A percentile compares a stretch with the other conserved stretches of the same genome.
Evolutionary conservation across 768 basidiomycete genomes (phyloP).

Genomic region (Leccinellum luteum): DNA sequence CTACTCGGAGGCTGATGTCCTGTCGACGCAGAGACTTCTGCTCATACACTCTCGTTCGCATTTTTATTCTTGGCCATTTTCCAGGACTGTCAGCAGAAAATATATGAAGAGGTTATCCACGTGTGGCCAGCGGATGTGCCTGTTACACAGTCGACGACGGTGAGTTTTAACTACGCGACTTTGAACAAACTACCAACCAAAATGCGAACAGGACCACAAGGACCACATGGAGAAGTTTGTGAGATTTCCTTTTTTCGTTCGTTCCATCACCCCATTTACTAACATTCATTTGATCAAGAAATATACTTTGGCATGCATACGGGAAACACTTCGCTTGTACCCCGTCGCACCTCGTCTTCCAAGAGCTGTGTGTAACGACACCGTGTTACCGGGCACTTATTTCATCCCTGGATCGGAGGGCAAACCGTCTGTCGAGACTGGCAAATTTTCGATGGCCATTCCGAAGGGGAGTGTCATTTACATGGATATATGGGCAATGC

Average conservation of each 20-base stretch:
- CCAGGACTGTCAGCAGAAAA: conserved; percentile 46
- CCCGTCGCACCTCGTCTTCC: conserved; percentile 37
- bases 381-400: conserved; percentile 31
- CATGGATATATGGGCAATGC: conserved; percentile 42
- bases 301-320: conserved; percentile 42
- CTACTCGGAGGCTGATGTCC: conserved; percentile 4
- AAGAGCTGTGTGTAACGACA: conserved; percentile 36
- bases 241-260: background rate
- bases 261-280: no score
- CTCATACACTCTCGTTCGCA: conserved; percentile 44
- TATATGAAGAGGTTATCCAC: conserved; percentile 39
- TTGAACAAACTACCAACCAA: background rate
- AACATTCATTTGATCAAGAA: conserved; percentile 26
- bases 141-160: conserved; percentile 23
- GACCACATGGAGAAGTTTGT: conserved; percentile 39
- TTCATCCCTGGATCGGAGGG: conserved; percentile 31
- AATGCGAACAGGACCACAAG: conserved; percentile 35
- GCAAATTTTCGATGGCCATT: conserved; percentile 35
- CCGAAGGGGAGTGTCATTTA: conserved; percentile 38
- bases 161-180: conserved; percentile 14
- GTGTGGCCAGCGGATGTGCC: conserved; percentile 42
- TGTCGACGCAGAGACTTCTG: conserved; percentile 43
- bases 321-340: conserved; percentile 46
- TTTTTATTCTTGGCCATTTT: conserved; percentile 46
- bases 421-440: conserved; percentile 17